Evolutionary conservation across 257 asterid species (phyloP).

Genomic region (Nicotiana tabacum): DNA sequence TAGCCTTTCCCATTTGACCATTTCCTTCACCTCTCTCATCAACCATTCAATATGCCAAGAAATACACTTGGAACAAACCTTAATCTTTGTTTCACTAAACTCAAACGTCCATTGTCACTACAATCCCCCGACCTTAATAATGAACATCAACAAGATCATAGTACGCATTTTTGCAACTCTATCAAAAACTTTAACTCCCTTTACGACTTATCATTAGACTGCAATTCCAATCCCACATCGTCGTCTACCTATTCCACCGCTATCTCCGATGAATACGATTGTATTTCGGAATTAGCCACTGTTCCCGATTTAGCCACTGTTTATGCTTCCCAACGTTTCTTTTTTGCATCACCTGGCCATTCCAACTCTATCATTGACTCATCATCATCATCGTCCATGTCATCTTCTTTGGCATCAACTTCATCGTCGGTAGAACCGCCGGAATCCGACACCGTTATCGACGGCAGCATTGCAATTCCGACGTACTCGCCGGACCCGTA

Average conservation of each 20-base stretch:
- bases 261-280: slow-evolving; percentile 23
- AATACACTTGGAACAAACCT: slow-evolving; percentile 29
- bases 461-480: slow-evolving; percentile 56
- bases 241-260: background rate
- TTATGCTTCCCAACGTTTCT: slow-evolving; percentile 78
- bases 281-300: slow-evolving; percentile 10
- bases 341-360: slow-evolving; percentile 89
- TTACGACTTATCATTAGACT: slow-evolving; percentile 36
- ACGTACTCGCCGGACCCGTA: slow-evolving; percentile 82
- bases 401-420: slow-evolving; percentile 39
- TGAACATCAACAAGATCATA: slow-evolving; percentile 17
- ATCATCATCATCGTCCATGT: slow-evolving; percentile 24
- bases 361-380: slow-evolving; percentile 92
- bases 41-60: slow-evolving; percentile 35
- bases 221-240: slow-evolving; percentile 15
- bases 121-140: slow-evolving; percentile 8
- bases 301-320: slow-evolving; percentile 61
- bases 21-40: background rate
- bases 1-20: background rate
- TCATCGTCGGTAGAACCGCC: slow-evolving; percentile 30
- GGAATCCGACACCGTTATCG: slow-evolving; percentile 27
- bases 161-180: slow-evolving; percentile 31
- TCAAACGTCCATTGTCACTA: slow-evolving; percentile 37
- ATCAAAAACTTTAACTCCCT: slow-evolving; percentile 75
- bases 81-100: slow-evolving; percentile 56